Base-by-base conservation (phyloP, 2,329 filamentous ascomycete species). In the Fusarium lyarnte region DNA sequence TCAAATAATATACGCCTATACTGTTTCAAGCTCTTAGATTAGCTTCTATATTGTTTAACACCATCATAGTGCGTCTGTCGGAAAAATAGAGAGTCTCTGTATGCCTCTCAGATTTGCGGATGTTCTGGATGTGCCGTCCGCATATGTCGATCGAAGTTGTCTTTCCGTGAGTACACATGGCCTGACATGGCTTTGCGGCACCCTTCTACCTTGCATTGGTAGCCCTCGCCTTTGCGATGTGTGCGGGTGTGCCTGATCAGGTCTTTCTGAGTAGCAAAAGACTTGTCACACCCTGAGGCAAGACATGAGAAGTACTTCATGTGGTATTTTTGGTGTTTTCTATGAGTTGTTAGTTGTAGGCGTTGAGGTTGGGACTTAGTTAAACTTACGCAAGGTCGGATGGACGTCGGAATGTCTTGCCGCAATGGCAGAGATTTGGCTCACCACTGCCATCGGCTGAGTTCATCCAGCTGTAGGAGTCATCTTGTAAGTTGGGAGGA, bases 131-230 rank as follows among this genome's bases (percentile, higher is more conserved):
- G 76, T n/a, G 76, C 76, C 23, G 76, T 77, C 27, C 76, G 55
- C 76, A 77, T 77, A 62, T 77, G 76, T 23, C 76, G 71, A 47
- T 77, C 76, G 54, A 77, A 77, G 51, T 77, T 77, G 72, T 77
- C 76, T 63, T 77, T 77, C 23, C 76, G 64, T 38, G 74, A 78
- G 66, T 78, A 77, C 27, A 78, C 70, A 55, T 77, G 76, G 10
- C 76, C 76, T 9, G 74, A 70, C 36, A 75, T 76, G 16, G 76
- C 76, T 59, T 77, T 77, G 39, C 76, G 74, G 49, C 76, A 77
- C 23, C 76, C 76, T 19, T 77, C 74, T 23, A 78, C 76, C 49
- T 62, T 68, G 58, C 76, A 77, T 45, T 72, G 73, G 59, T 73
- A 78, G 25, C 76, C 76, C 31, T 77, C 76, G 36, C 76, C 76